Evolutionary conservation across 2,329 filamentous ascomycete genomes (phyloP).

Genomic region (Septoria petroselini): DNA sequence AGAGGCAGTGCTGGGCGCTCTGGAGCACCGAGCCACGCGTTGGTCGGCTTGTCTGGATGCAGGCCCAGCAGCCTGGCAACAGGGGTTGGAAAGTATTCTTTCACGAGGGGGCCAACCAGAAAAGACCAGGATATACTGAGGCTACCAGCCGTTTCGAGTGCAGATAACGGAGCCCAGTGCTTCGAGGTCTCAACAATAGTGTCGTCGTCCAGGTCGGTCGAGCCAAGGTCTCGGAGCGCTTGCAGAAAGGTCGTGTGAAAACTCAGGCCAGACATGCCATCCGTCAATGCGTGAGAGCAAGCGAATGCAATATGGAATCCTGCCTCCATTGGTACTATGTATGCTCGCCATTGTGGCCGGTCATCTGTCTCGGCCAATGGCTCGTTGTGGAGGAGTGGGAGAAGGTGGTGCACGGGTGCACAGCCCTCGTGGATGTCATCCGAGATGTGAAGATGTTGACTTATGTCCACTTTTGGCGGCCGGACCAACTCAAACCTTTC

Average conservation of each 20-base stretch:
- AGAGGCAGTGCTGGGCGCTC: conserved; percentile 15
- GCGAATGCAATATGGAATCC: conserved; percentile 38
- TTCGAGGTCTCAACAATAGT: conserved; percentile 20
- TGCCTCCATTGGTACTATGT: neutral
- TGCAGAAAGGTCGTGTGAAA: conserved; percentile 46
- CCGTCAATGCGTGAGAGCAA: conserved; percentile 47
- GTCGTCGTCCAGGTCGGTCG: neutral
- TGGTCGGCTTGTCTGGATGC: conserved; percentile 30
- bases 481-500: conserved; percentile 40
- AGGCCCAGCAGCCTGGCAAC: conserved; percentile 38
- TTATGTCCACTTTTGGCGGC: conserved; percentile 38
- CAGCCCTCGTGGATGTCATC: conserved; percentile 15
- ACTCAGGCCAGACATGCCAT: conserved; percentile 44
- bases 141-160: conserved; percentile 41
- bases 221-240: conserved; percentile 17
- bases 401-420: conserved; percentile 29
- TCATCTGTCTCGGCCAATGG: conserved; percentile 30
- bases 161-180: conserved; percentile 26
- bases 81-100: conserved; percentile 40
- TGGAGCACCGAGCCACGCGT: conserved; percentile 28
- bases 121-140: conserved; percentile 48
- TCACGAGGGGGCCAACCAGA: conserved; percentile 43
- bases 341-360: conserved; percentile 44
- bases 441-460: conserved; percentile 42
- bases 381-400: conserved; percentile 38